Percentiles rank a stretch among this genome's conserved stretches.
phyloP scores from a whole-genome alignment of 2,329 filamentous ascomycete genomes.

The Blastomyces emzantsi region DNA sequence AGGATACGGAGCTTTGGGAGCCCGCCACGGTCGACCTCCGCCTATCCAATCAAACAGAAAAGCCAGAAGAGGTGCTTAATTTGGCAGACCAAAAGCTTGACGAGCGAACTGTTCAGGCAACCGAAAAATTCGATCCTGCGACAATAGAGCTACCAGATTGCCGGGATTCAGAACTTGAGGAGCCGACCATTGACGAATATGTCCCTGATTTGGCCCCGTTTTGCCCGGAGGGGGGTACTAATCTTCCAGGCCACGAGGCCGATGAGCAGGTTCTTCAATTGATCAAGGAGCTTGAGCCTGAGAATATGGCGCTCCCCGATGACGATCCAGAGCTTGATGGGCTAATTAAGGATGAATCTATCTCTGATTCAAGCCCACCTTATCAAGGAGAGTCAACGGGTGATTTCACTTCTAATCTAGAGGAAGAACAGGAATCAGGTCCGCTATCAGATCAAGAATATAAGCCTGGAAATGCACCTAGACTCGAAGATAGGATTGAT shows the following conservation, averaged over 20 bases:
- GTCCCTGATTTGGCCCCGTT: neutral
- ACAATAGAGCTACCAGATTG: neutral
- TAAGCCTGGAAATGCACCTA: neutral
- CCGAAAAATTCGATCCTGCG: neutral
- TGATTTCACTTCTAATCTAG: neutral
- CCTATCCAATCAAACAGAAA: neutral
- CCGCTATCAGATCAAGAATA: neutral
- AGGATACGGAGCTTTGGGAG: neutral
- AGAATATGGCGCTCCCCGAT: neutral
- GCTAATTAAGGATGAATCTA: neutral
- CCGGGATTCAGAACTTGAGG: neutral
- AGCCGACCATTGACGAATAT: neutral
- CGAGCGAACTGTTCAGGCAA: neutral
- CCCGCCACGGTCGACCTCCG: neutral
- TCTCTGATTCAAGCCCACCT: constrained; percentile 14
- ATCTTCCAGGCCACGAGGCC: neutral
- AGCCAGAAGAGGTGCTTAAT: neutral
- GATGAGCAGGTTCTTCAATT: neutral
- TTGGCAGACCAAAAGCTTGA: neutral
- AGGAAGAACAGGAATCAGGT: neutral
- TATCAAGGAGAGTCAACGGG: constrained; percentile 14
- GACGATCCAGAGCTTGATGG: neutral
- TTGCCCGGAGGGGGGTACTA: neutral
- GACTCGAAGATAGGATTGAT: constrained; percentile 1
- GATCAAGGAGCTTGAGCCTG: neutral